Base-by-base conservation (phyloP, 2,329 filamentous ascomycete genomes). In the Sporothrix brunneoviolacea region DNA sequence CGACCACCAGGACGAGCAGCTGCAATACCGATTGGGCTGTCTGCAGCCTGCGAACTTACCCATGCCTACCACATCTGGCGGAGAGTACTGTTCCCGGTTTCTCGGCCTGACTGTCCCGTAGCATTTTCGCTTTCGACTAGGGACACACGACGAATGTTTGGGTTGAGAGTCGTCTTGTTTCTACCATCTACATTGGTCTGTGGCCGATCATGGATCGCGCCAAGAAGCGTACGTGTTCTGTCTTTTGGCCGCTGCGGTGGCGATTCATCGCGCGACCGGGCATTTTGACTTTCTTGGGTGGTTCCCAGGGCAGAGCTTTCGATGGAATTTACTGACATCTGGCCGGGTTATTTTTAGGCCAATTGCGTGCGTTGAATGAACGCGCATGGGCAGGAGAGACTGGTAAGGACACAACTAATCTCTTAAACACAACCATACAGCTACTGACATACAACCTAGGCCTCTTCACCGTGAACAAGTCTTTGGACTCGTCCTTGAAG, bases 401-500 rank as follows among this genome's bases (percentile, higher is more conserved):
- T 75, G 88, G 91, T 95, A 65, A 56, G 66, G n/a, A n/a, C n/a
- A n/a, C n/a, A n/a, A n/a, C n/a, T n/a, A n/a, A n/a, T n/a, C n/a
- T n/a, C n/a, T n/a, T n/a, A n/a, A n/a, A n/a, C n/a, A n/a, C n/a
- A n/a, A n/a, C n/a, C n/a, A n/a, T n/a, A n/a, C 12, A 21, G n/a
- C 15, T 41, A 15, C 48, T 44, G 28, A 45, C 19, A 37, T 24
- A 10, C 21, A 32, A 6, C 13, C 4, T 44, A 94, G 90, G 88
- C 73, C 72, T 94, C 55, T 89, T 94, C 63, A 70, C 80, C 48
- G 83, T 93, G 59, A 83, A 81, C 67, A 79, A 80, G 63, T 86
- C 87, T 27, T 84, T 97, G 63, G 91, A 97, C 68, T 95, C 91
- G 47, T 93, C 91, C 46, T 77, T 97, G 67, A 96, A 95, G 73